These are phyloP conservation scores for Fusarium protoensiforme DNA, from an alignment of 2,329 filamentous ascomycete genomes.

Conservation along the genomic window DNA sequence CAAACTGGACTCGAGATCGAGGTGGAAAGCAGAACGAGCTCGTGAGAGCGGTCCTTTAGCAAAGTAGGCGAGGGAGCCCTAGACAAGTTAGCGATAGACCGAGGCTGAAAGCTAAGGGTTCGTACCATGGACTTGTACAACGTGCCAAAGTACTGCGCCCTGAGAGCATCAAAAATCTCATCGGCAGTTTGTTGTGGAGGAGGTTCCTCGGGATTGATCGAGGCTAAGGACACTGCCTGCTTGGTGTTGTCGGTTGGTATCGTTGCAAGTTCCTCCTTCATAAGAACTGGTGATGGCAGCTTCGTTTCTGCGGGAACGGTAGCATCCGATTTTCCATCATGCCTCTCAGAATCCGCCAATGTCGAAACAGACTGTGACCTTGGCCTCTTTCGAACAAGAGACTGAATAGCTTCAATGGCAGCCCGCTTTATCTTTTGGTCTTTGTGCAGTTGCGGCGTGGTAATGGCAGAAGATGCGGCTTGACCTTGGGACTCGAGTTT, in stretches of 20 bases:
- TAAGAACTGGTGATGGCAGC: constrained; percentile 32
- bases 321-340: constrained; percentile 27
- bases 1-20: constrained; percentile 69
- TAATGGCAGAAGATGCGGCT: constrained; percentile 43
- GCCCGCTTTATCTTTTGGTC: constrained; percentile 66
- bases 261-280: constrained; percentile 25
- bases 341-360: constrained; percentile 40
- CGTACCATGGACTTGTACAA: constrained; percentile 72
- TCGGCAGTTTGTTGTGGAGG: constrained; percentile 56
- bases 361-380: constrained; percentile 58
- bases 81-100: background rate
- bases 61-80: constrained; percentile 85
- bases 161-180: constrained; percentile 67
- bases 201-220: constrained; percentile 9
- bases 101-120: constrained; percentile 34
- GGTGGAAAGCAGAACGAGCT: constrained; percentile 76
- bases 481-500: constrained; percentile 28
- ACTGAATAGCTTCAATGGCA: constrained; percentile 73
- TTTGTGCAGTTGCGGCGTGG: constrained; percentile 59
- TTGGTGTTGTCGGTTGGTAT: background rate
- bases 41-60: constrained; percentile 83
- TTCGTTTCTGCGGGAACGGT: constrained; percentile 26
- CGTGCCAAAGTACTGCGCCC: constrained; percentile 68
- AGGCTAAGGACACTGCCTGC: background rate
- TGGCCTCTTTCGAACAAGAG: constrained; percentile 65